phyloP scores from a whole-genome alignment of 345 rosid species.

The Aquilaria yunnanensis region DNA sequence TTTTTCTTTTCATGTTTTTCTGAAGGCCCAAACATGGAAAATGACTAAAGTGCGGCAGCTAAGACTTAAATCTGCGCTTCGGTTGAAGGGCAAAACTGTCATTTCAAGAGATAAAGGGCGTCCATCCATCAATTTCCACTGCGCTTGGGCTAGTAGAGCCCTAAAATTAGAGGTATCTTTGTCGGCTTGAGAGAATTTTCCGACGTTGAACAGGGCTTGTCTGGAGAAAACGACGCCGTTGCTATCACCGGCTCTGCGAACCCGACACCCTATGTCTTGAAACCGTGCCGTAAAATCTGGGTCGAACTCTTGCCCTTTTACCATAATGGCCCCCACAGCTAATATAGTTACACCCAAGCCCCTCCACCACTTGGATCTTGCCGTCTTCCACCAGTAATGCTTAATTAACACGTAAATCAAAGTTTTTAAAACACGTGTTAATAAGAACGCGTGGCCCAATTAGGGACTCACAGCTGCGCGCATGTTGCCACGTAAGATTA shows the following conservation, averaged over 20 bases:
- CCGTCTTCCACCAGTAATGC: too few species aligned
- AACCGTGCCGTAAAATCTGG: constrained; percentile 18
- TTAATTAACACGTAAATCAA: too few species aligned
- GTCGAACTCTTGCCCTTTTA: not conserved
- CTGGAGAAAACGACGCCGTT: constrained; percentile 16
- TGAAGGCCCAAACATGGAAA: not conserved
- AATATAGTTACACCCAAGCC: too few species aligned
- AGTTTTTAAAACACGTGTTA: too few species aligned
- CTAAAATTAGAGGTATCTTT: constrained; percentile 21
- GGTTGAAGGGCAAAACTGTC: constrained; percentile 7
- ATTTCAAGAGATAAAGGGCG: not conserved
- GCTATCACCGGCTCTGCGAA: too few species aligned
- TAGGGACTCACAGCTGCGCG: too few species aligned
- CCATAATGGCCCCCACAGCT: too few species aligned
- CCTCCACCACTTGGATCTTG: too few species aligned
- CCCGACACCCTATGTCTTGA: constrained; percentile 7
- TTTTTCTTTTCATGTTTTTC: not conserved
- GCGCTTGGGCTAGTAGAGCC: constrained; percentile 2
- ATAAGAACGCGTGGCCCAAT: too few species aligned
- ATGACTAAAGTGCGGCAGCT: too few species aligned
- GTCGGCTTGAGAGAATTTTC: constrained; percentile 26
- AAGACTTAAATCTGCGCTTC: too few species aligned
- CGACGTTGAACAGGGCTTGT: constrained; percentile 19
- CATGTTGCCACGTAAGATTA: too few species aligned
- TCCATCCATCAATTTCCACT: not conserved